phyloP scores from a whole-genome alignment of 2,329 filamentous ascomycete species.

The Shiraia sp. region DNA sequence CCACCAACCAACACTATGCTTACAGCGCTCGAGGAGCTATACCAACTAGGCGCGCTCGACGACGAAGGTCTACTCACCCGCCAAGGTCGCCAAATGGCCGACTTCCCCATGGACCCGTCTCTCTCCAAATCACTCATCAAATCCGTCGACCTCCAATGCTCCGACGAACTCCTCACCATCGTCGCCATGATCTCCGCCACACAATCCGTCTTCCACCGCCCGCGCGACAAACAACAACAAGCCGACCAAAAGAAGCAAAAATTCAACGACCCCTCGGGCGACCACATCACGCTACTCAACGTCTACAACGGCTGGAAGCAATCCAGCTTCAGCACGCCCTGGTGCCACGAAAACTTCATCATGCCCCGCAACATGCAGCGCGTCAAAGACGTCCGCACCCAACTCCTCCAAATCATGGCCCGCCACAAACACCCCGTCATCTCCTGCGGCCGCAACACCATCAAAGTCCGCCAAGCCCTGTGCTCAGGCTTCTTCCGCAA shows the following conservation, averaged over 20 bases:
- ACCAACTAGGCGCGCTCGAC: constrained; percentile 86
- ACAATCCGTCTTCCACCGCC: constrained; percentile 86
- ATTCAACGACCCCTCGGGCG: constrained; percentile 92
- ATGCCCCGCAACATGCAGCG: constrained; percentile 87
- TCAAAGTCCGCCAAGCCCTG: constrained; percentile 83
- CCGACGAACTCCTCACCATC: constrained; percentile 91
- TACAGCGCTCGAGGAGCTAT: constrained; percentile 91
- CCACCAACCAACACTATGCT: constrained; percentile 98
- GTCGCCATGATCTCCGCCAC: constrained; percentile 72
- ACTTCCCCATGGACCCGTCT: constrained; percentile 96
- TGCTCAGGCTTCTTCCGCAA: constrained; percentile 97
- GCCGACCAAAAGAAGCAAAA: constrained; percentile 98
- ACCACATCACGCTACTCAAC: constrained; percentile 92
- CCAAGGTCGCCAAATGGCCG: constrained; percentile 93
- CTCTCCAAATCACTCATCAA: constrained; percentile 89
- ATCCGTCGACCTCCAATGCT: constrained; percentile 84
- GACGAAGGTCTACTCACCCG: constrained; percentile 94
- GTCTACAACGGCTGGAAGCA: constrained; percentile 98
- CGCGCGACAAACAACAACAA: constrained; percentile 94
- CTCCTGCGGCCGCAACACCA: constrained; percentile 85
- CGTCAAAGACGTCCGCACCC: constrained; percentile 88
- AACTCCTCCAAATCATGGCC: constrained; percentile 91
- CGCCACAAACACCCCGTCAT: constrained; percentile 81
- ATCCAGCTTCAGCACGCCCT: constrained; percentile 77
- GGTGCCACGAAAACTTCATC: constrained; percentile 98